Evolutionary conservation across 805 yeast species (phyloP).

Genomic region (Metschnikowia proteae): DNA sequence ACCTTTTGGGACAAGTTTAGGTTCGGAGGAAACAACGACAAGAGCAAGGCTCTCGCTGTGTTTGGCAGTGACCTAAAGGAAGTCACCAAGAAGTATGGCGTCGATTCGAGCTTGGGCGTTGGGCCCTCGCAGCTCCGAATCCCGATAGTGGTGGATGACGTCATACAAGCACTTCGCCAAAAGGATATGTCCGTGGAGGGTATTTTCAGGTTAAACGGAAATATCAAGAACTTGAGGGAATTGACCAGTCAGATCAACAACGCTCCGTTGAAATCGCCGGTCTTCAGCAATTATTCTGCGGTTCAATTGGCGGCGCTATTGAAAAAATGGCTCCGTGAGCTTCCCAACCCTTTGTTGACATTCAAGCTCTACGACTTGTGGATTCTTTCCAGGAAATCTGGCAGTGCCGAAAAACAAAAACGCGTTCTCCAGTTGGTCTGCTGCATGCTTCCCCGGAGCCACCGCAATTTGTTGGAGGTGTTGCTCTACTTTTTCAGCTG

Average conservation of each 20-base stretch:
- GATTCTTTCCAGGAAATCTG: slow-evolving; percentile 60
- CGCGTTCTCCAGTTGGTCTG: slow-evolving; percentile 61
- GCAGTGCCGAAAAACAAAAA: slow-evolving; percentile 44
- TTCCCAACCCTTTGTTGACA: slow-evolving; percentile 89
- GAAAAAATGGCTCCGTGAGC: slow-evolving; percentile 85
- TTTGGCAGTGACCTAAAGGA: slow-evolving; percentile 76
- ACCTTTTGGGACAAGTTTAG: slow-evolving; percentile 55
- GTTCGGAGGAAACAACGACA: slow-evolving; percentile 28
- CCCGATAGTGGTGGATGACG: slow-evolving; percentile 84
- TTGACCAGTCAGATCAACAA: slow-evolving; percentile 70
- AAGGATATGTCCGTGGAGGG: slow-evolving; percentile 97
- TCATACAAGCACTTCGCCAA: slow-evolving; percentile 75
- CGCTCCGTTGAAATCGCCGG: slow-evolving; percentile 67
- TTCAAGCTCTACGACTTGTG: slow-evolving; percentile 72
- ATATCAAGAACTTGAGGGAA: slow-evolving; percentile 74
- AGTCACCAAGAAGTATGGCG: slow-evolving; percentile 69
- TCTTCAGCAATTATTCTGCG: slow-evolving; percentile 70
- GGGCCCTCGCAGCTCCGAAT: slow-evolving; percentile 77
- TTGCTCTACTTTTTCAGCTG: slow-evolving; percentile 81
- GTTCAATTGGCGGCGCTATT: slow-evolving; percentile 90
- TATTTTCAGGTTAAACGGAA: slow-evolving; percentile 93
- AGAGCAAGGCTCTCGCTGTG: slow-evolving; percentile 40
- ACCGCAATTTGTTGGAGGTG: slow-evolving; percentile 85
- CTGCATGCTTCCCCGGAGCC: slow-evolving; percentile 73
- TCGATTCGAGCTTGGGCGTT: slow-evolving; percentile 78